These are phyloP conservation scores for Cladosporium velox DNA, from an alignment of 2,329 filamentous ascomycete genomes.

Conservation along the genomic window DNA sequence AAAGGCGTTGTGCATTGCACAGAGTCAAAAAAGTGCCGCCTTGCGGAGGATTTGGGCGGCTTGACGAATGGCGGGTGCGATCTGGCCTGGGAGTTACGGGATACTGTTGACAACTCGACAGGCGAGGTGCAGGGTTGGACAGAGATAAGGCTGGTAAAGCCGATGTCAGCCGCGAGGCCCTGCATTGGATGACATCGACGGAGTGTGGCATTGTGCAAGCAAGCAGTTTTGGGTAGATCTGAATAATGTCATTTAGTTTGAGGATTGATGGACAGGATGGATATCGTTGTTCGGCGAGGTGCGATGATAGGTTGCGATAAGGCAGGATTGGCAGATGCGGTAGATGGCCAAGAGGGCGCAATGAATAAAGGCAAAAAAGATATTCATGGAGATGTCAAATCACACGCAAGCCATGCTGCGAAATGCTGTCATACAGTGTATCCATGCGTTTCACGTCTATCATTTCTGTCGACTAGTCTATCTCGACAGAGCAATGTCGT, in stretches of 20 bases:
- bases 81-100: neutral
- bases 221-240: neutral
- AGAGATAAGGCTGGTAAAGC: conserved; percentile 8
- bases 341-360: neutral
- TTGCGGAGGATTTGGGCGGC: neutral
- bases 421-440: conserved; percentile 19
- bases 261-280: neutral
- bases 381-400: neutral
- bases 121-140: neutral
- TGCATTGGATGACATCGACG: neutral
- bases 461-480: conserved; percentile 24
- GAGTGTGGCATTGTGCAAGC: neutral
- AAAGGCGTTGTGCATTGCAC: neutral
- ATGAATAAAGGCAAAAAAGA: neutral
- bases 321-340: neutral
- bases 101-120: neutral
- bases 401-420: conserved; percentile 7
- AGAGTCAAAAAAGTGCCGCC: neutral
- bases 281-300: conserved; percentile 3
- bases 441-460: conserved; percentile 20
- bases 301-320: conserved; percentile 9
- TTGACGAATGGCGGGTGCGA: neutral
- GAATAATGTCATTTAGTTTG: neutral
- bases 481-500: conserved; percentile 61
- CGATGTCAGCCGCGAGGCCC: conserved; percentile 1